These are phyloP conservation scores for Eudorina sp. DNA, from an alignment of 139 green algal species.

Conservation along the genomic window DNA sequence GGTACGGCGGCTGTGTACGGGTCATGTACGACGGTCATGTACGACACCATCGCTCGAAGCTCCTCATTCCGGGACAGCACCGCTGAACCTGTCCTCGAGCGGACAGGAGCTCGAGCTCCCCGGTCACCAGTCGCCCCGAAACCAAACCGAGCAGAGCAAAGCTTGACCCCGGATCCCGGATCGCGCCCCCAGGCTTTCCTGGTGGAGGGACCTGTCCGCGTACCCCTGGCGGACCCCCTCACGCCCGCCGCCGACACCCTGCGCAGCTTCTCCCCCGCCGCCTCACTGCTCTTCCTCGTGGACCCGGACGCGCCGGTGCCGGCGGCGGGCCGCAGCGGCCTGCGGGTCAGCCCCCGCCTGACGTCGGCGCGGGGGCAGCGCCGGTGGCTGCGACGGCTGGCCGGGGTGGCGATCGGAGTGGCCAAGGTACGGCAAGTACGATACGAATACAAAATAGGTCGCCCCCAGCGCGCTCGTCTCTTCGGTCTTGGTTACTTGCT, in stretches of 20 bases:
- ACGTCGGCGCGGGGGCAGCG: background rate
- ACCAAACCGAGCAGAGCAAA: too few species aligned
- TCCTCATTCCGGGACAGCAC: too few species aligned
- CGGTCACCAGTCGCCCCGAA: too few species aligned
- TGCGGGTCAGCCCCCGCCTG: background rate
- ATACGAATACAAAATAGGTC: too few species aligned
- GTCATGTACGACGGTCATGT: too few species aligned
- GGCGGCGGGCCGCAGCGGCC: background rate
- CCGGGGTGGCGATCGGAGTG: background rate
- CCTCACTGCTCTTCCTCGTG: background rate
- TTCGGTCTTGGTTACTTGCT: too few species aligned
- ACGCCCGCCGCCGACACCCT: background rate
- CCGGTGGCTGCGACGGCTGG: background rate
- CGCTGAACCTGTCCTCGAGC: too few species aligned
- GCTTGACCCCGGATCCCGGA: too few species aligned
- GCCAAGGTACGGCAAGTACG: background rate
- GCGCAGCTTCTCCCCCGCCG: background rate
- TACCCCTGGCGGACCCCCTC: constrained; percentile 10
- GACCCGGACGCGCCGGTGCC: background rate
- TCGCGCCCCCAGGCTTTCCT: background rate
- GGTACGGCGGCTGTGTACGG: too few species aligned
- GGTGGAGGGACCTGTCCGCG: background rate
- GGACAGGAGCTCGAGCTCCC: too few species aligned
- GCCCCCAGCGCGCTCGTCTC: too few species aligned
- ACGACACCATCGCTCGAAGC: too few species aligned